Evolutionary conservation across 208 protist species (phyloP), one percentile per base, ranked within the genome.

Genomic region (Kentomonas sorsogonicus): DNA sequence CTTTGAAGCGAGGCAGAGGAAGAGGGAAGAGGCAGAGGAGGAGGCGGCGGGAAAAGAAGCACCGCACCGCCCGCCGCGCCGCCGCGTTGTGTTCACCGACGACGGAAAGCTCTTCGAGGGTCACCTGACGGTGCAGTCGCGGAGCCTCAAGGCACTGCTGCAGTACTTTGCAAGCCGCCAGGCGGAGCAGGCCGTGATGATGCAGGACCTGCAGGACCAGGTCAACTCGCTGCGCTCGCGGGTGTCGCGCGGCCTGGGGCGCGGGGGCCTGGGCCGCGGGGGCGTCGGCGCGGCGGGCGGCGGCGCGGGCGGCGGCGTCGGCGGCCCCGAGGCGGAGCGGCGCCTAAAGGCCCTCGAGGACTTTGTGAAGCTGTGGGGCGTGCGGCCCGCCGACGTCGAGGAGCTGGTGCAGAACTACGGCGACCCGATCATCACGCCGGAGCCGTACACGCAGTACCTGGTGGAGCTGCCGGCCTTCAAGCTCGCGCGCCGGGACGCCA

Each of bases 101-200:
- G 87, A 94, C 59, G 87, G 83, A 2, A 94, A 94, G 48, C 81
- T 94, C 10, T 91, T 94, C 63, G 87, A 94, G 63, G 87, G 87
- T 34, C 87, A 94, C 58, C 81, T 94, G 41, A 94, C 83, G 13
- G 79, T 94, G 20, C 76, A 94, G 67, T 83, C 87, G 13, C 72
- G 72, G 27, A 84, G 72, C 56, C 72, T 94, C 48, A 94, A 94
- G 58, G 66, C 66, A 15, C 74, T 94, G 33, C 83, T 94, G 25
- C 83, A 94, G 66, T 74, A 84, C 34, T 64, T 94, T 57, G 50
- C 82, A 30, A 72, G 88, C 62, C 66, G 74, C 13, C 78, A 89
- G 44, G 75, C 57, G 22, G 87, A 94, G 60, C 83, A 94, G 43
- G 67, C 70, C 34, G 66, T 93, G 29, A 72, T 90, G 52, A 80